phyloP scores from a whole-genome alignment of 2,329 filamentous ascomycete genomes.

The Beauveria sp. region DNA sequence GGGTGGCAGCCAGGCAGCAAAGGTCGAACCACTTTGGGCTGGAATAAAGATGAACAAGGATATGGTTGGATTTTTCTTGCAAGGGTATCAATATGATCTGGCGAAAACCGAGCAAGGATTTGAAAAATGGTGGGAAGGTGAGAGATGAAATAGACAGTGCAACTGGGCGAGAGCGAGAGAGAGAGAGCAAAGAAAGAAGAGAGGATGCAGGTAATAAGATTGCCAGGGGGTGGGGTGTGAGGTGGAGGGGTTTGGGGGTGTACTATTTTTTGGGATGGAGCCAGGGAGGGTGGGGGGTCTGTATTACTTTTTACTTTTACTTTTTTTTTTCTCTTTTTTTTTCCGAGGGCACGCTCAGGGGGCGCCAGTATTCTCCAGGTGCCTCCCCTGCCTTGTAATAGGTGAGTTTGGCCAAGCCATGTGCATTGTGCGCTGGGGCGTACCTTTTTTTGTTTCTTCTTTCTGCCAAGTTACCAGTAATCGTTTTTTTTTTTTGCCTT shows the following conservation, averaged over 20 bases:
- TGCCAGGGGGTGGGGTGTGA: neutral
- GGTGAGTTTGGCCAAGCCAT: neutral
- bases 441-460: neutral
- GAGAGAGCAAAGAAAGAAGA: neutral
- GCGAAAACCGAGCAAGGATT: neutral
- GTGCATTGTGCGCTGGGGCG: neutral
- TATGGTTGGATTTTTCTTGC: neutral
- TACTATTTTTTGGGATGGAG: neutral
- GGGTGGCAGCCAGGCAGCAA: neutral
- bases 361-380: too few species aligned
- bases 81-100: constrained; percentile 4
- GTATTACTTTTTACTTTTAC: neutral
- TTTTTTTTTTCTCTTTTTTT: neutral
- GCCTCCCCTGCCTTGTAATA: too few species aligned
- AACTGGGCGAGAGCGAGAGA: neutral
- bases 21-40: constrained; percentile 9
- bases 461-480: neutral
- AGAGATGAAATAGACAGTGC: neutral
- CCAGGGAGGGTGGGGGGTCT: neutral
- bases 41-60: constrained; percentile 1
- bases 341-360: neutral
- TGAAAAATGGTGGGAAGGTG: neutral
- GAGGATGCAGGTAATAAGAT: neutral
- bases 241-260: neutral
- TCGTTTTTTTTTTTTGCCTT: neutral